These are phyloP conservation scores for Trebouxia sp. DNA, from an alignment of 139 green algal genomes.

Conservation along the genomic window DNA sequence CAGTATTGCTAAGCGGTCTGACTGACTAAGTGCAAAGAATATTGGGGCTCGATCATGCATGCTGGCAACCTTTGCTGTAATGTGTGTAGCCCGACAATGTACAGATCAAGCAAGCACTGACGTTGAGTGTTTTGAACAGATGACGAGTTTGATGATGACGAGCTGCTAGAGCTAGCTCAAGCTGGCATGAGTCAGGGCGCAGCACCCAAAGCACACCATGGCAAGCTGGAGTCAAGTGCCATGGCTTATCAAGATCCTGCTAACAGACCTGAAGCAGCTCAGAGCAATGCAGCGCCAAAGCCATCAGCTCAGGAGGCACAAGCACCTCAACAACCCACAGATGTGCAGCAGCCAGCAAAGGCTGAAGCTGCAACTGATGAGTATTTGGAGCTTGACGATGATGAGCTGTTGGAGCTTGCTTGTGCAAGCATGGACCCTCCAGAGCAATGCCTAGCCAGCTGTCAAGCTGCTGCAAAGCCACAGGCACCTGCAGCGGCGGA, in stretches of 20 bases:
- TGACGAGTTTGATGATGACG: conserved; percentile 23
- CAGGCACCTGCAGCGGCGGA: neutral
- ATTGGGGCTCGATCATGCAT: too few species aligned
- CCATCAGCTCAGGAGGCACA: too few species aligned
- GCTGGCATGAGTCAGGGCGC: neutral
- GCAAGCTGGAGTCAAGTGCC: too few species aligned
- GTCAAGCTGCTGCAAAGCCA: too few species aligned
- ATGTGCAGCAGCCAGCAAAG: neutral
- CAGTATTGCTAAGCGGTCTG: too few species aligned
- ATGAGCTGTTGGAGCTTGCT: conserved; percentile 13
- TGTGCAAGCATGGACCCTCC: conserved; percentile 1
- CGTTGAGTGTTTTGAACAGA: neutral
- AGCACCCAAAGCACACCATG: neutral
- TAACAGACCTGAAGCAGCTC: neutral
- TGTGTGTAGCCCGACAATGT: too few species aligned
- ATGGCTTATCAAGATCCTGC: too few species aligned
- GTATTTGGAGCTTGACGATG: neutral
- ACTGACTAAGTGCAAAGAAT: too few species aligned
- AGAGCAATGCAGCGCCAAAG: neutral
- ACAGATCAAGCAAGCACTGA: too few species aligned
- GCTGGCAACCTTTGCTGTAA: too few species aligned
- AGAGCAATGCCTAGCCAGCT: too few species aligned
- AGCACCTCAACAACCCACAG: too few species aligned
- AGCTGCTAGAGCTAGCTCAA: conserved; percentile 24
- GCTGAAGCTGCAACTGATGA: neutral